Conservation (phyloP, 306 rosid genomes). For the Echinosophora koreensis region DNA sequence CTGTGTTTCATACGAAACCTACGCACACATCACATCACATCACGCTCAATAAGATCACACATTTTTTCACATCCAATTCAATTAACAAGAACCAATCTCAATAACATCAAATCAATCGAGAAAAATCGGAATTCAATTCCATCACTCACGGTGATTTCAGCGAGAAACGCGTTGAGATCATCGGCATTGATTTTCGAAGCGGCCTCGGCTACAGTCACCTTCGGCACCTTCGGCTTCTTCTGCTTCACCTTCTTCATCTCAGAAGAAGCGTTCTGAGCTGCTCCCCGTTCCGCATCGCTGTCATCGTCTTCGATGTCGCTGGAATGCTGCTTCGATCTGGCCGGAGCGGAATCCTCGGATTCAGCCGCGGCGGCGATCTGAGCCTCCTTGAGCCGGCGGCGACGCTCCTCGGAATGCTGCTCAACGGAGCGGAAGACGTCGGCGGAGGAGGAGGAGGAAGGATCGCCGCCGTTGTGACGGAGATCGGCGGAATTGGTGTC, state of each 20-base stretch:
- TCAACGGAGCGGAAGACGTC: slow-evolving; percentile 59
- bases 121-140: slow-evolving; percentile 3
- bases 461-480: neutral
- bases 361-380: slow-evolving; percentile 45
- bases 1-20: slow-evolving; percentile 71
- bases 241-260: slow-evolving; percentile 55
- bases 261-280: slow-evolving; percentile 41
- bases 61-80: slow-evolving; percentile 5
- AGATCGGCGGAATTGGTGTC: slow-evolving; percentile 27
- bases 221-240: slow-evolving; percentile 66
- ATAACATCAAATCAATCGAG: slow-evolving; percentile 34
- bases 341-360: neutral
- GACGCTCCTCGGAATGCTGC: slow-evolving; percentile 64
- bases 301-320: slow-evolving; percentile 44
- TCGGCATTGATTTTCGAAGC: slow-evolving; percentile 64
- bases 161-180: slow-evolving; percentile 63
- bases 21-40: neutral
- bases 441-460: slow-evolving; percentile 15
- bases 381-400: slow-evolving; percentile 46
- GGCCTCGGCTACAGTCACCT: slow-evolving; percentile 68
- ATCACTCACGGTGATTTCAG: slow-evolving; percentile 65
- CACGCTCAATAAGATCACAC: neutral
- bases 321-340: slow-evolving; percentile 59
- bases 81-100: slow-evolving; percentile 15
- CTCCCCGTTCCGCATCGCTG: slow-evolving; percentile 46